Conservation (phyloP, 1,284 basidiomycete species). For the Microbotryum violaceum region DNA sequence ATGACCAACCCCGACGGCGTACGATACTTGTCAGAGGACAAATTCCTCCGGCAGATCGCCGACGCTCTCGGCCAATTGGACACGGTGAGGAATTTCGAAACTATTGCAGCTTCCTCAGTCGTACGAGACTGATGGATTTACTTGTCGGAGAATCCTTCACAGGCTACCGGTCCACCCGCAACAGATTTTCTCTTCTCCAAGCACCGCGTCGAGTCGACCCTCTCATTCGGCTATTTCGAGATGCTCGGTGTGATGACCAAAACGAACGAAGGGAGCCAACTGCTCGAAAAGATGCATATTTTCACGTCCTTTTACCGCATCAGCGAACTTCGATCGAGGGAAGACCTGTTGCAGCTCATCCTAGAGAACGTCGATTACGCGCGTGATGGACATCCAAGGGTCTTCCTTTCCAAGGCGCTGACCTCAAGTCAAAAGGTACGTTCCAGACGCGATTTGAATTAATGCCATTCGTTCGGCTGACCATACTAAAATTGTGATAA, state of each 20-base stretch:
- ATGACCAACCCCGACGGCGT: conserved; percentile 75
- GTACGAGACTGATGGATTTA: not conserved
- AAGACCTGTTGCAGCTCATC: conserved; percentile 83
- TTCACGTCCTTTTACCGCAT: conserved; percentile 94
- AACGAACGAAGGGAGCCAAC: conserved; percentile 77
- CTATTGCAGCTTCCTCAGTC: not conserved
- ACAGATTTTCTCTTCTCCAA: conserved; percentile 76
- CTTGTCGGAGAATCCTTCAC: not conserved
- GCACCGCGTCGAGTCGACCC: conserved; percentile 67
- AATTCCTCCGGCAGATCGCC: conserved; percentile 73
- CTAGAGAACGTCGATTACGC: conserved; percentile 87
- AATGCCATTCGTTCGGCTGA: not conserved
- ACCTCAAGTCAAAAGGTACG: conserved; percentile 79
- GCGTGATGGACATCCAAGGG: conserved; percentile 82
- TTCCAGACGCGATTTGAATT: not conserved
- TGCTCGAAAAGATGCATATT: conserved; percentile 83
- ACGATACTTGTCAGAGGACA: conserved; percentile 77
- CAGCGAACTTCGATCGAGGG: conserved; percentile 78
- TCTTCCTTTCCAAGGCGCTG: conserved; percentile 83
- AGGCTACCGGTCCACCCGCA: not conserved
- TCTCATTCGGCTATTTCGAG: conserved; percentile 89
- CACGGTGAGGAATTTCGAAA: conserved; percentile 54
- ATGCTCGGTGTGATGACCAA: conserved; percentile 89
- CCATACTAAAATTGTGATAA: too few species aligned
- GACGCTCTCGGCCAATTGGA: conserved; percentile 87